Evolutionary conservation across 164 flowering plant genomes (phyloP), one percentile per base, ranked within the genome.

Genomic region (Magnolia sinica): DNA sequence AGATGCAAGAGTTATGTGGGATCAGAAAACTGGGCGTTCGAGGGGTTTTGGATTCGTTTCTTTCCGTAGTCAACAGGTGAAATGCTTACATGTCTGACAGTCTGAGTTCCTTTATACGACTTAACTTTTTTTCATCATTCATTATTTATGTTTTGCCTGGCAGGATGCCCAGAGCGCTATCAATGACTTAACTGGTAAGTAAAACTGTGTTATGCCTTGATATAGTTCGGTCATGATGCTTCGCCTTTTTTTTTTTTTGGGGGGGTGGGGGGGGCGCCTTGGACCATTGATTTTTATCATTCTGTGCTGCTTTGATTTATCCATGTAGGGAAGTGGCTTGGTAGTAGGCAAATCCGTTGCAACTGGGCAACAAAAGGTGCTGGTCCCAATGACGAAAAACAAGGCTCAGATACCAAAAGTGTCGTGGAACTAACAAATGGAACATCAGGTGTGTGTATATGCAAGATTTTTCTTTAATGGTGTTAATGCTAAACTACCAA

Each of bases 331-430:
- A 96, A 94, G 82, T 94, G 98, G 98, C 96, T 96, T 75, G 97
- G 98, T 4, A 94, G 97, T 82, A 84, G 95, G 78, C 98, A 91
- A 81, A 96, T 96, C 29, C 91, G 99, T 0, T 96, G 99, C 79
- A 96, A 96, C 81, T 96, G 99, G 99, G 99, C 98, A n/a, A 79
- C 99, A 50, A 96, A 96, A 79, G 98, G 99, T 82, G 98, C 98
- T 80, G 87, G 84, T 76, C 7, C 72, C 45, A 86, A 74, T 83
- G 98, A 94, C 3, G 99, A 96, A 59, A 93, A 90, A 79, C 92
- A 80, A 74, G 88, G 72, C 77, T 84, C 89, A 31, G 98, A 94
- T 83, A 77, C 89, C 58, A 96, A 91, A 84, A 91, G 89, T 82
- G 92, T 91, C 73, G 91, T 90, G 79, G 98, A 96, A 84, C 85